Evolutionary conservation across 331 rosid species (phyloP).

Genomic region (Ulmus americana): DNA sequence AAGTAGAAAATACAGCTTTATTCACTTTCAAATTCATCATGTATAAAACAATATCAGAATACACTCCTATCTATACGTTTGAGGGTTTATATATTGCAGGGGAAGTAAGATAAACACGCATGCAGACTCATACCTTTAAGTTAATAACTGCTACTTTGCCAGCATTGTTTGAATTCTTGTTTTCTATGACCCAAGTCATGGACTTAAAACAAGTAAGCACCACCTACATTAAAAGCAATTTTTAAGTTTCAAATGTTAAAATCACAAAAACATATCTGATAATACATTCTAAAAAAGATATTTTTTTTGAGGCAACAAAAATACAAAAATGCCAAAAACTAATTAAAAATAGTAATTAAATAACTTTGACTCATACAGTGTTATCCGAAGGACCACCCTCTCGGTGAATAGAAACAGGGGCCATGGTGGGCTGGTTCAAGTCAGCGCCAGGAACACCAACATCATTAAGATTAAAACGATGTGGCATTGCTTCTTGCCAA

Average conservation of each 20-base stretch:
- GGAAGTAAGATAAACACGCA: not conserved
- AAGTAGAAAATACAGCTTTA: constrained; percentile 4
- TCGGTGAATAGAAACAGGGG: constrained; percentile 50
- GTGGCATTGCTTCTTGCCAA: constrained; percentile 52
- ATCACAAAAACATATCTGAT: not conserved
- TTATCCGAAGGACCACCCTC: constrained; percentile 48
- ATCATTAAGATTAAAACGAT: constrained; percentile 51
- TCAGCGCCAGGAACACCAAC: constrained; percentile 51
- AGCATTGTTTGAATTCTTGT: constrained; percentile 41
- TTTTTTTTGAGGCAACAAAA: not conserved
- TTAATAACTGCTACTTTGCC: constrained; percentile 58
- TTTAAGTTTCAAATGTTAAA: no score
- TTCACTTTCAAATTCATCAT: constrained; percentile 8
- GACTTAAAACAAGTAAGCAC: constrained; percentile 69
- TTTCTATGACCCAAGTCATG: constrained; percentile 71
- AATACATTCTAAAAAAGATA: not conserved
- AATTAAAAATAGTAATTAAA: not conserved
- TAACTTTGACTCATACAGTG: constrained; percentile 37
- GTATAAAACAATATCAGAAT: not conserved
- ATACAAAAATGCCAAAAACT: not conserved
- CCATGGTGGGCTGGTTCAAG: constrained; percentile 42
- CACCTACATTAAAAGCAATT: constrained; percentile 38
- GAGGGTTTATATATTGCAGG: constrained; percentile 9
- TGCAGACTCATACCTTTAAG: constrained; percentile 48
- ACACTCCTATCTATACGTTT: constrained; percentile 4